These are phyloP conservation scores for Oryza australiensis DNA, from an alignment of 176 grass and related monocot species.

Conservation along the genomic window DNA sequence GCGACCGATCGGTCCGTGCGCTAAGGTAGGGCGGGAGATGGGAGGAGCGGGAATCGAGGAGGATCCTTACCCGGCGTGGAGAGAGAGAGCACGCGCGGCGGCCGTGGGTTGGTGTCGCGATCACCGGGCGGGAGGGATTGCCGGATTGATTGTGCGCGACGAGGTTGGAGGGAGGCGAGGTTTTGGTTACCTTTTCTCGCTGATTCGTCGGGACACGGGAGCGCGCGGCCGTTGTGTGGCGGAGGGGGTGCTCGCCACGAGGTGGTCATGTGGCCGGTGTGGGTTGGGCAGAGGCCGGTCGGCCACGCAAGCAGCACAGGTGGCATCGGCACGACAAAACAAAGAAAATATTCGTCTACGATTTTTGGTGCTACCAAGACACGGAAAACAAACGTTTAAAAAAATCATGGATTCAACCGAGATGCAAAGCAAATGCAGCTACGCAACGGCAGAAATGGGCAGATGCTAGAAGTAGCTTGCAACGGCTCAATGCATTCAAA, in stretches of 20 bases:
- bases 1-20: too few species aligned
- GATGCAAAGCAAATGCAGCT: neutral
- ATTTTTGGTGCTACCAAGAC: too few species aligned
- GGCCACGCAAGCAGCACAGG: neutral
- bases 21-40: neutral
- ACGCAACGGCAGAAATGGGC: neutral
- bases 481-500: too few species aligned
- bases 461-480: neutral
- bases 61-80: neutral
- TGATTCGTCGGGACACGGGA: neutral
- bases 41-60: neutral
- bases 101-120: neutral
- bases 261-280: neutral
- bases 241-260: neutral
- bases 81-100: too few species aligned
- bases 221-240: too few species aligned
- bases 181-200: neutral
- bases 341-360: neutral
- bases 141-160: neutral
- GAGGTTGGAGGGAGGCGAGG: neutral
- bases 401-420: neutral
- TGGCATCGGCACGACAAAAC: neutral
- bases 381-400: neutral
- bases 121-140: neutral
- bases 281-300: neutral